These are phyloP conservation scores for Coprinellus aureogranulatus DNA, from an alignment of 768 basidiomycete genomes.

Conservation along the genomic window DNA sequence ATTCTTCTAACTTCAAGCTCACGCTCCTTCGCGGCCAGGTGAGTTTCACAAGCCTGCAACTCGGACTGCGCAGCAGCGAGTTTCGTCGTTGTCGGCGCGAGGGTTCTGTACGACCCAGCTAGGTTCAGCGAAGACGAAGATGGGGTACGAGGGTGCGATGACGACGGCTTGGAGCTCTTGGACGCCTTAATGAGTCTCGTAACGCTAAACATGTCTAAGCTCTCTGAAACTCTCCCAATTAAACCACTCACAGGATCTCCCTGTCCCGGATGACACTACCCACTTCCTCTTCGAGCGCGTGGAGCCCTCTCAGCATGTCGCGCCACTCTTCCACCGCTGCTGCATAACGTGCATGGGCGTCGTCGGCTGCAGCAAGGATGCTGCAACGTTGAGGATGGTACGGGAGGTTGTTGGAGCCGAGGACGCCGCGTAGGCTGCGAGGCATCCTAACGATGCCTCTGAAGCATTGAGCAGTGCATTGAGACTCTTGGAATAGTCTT, in stretches of 20 bases:
- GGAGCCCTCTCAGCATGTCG: conserved; percentile 56
- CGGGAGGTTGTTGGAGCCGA: conserved; percentile 54
- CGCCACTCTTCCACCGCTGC: conserved; percentile 64
- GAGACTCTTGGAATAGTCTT: conserved; percentile 66
- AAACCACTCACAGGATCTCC: conserved; percentile 69
- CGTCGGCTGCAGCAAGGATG: conserved; percentile 63
- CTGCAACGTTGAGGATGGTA: conserved; percentile 56
- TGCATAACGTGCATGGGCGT: conserved; percentile 63
- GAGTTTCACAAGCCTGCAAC: conserved; percentile 78
- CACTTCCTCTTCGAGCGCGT: conserved; percentile 71
- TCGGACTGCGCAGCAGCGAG: conserved; percentile 68
- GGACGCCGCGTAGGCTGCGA: conserved; percentile 72
- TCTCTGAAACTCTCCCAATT: not conserved
- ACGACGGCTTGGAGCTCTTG: conserved; percentile 45
- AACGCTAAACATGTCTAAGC: conserved; percentile 45
- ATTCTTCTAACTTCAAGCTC: conserved; percentile 54
- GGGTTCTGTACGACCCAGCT: conserved; percentile 12
- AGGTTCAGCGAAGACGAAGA: conserved; percentile 42
- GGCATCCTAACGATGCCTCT: conserved; percentile 58
- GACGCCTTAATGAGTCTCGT: conserved; percentile 79
- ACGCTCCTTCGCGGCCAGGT: conserved; percentile 66
- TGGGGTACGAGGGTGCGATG: conserved; percentile 33
- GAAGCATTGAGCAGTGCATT: conserved; percentile 55
- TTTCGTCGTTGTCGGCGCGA: conserved; percentile 44
- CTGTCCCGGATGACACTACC: conserved; percentile 67